These are phyloP conservation scores for Euclidium syriacum DNA, from an alignment of 345 rosid genomes.

Conservation along the genomic window DNA sequence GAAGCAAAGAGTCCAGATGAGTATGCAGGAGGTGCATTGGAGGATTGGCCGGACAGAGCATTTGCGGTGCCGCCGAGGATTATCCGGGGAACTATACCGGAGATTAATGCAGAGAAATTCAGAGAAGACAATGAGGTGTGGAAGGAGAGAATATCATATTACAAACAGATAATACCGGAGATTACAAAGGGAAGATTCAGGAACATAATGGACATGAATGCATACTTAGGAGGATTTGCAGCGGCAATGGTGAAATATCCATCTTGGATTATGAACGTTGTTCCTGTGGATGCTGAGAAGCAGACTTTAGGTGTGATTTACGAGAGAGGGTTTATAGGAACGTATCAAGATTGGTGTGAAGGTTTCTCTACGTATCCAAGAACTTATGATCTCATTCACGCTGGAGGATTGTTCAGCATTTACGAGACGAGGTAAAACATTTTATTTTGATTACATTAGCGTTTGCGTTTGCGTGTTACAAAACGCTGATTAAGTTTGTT, in stretches of 20 bases:
- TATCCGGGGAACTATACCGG: slow-evolving; percentile 55
- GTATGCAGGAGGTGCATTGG: slow-evolving; percentile 73
- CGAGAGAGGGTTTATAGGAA: slow-evolving; percentile 79
- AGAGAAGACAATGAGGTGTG: slow-evolving; percentile 64
- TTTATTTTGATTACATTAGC: no score
- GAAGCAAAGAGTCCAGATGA: slow-evolving; percentile 65
- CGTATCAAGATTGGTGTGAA: slow-evolving; percentile 97
- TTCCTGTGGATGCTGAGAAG: slow-evolving; percentile 57
- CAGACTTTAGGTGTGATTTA: slow-evolving; percentile 77
- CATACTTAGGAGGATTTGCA: slow-evolving; percentile 86
- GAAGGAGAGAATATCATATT: slow-evolving; percentile 62
- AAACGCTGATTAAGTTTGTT: slow-evolving; percentile 2
- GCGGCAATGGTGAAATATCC: slow-evolving; percentile 67
- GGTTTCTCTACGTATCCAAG: slow-evolving; percentile 97
- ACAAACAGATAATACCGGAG: slow-evolving; percentile 49
- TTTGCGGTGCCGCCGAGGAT: slow-evolving; percentile 84
- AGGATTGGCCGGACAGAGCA: slow-evolving; percentile 87
- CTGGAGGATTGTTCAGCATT: slow-evolving; percentile 62
- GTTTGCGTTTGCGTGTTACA: not conserved
- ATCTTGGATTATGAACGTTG: slow-evolving; percentile 93
- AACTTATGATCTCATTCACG: slow-evolving; percentile 94
- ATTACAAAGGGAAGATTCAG: slow-evolving; percentile 62
- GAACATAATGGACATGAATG: slow-evolving; percentile 97
- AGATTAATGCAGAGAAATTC: slow-evolving; percentile 52
- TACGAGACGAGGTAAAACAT: slow-evolving; percentile 90